Conservation (phyloP, 305 asterid species). For the Withania somnifera region DNA sequence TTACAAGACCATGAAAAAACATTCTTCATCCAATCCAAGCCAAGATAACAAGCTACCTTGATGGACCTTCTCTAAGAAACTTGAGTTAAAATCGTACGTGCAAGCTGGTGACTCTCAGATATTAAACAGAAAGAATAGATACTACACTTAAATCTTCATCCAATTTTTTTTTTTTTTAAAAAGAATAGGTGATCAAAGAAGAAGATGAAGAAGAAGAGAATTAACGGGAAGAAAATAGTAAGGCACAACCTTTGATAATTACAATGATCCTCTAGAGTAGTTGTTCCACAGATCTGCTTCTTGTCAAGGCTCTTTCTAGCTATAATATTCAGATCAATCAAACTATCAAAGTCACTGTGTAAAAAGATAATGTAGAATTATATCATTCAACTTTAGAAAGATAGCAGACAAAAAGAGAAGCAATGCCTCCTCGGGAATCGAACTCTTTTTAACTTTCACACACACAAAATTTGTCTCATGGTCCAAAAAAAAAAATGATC, state of each 20-base stretch:
- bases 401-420: slow-evolving; percentile 23
- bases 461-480: slow-evolving; percentile 6
- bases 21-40: neutral
- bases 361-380: neutral
- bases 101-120: neutral
- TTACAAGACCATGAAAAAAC: neutral
- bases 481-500: slow-evolving; percentile 21
- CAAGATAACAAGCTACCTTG: neutral
- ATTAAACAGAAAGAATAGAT: neutral
- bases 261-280: neutral
- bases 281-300: slow-evolving; percentile 13
- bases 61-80: neutral
- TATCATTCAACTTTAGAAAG: slow-evolving; percentile 17
- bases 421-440: slow-evolving; percentile 37
- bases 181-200: neutral
- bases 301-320: neutral
- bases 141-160: neutral
- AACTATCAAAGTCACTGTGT: neutral
- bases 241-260: slow-evolving; percentile 17
- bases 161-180: no score
- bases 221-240: neutral
- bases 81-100: no score
- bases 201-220: slow-evolving; percentile 1
- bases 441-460: slow-evolving; percentile 10
- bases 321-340: neutral